Base-by-base conservation (phyloP, 2,329 filamentous ascomycete genomes). In the Lecanicillium sp. region DNA sequence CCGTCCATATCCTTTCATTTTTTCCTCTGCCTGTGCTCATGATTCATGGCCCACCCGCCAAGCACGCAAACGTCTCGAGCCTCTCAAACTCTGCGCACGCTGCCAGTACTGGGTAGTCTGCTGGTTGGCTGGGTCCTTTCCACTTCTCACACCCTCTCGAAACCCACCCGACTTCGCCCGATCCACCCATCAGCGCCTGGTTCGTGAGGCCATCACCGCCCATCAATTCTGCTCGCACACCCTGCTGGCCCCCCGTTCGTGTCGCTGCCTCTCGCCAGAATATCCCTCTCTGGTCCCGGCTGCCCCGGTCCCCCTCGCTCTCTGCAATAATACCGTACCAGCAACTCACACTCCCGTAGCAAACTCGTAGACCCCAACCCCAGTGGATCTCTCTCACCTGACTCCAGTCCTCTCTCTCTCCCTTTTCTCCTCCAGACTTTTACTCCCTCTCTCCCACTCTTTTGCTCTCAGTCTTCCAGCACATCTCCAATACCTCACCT, bases 31-130 rank as follows among this genome's bases (percentile, higher is more conserved):
- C 39, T 30, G 38, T 43, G 47, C 56, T 60, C 59, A 62, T 62
- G 58, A 62, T 60, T 61, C 60, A 62, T 62, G 60, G 58, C 56
- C 60, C 60, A 62, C 60, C 51, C 55, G 54, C 60, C 58, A 61
- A 62, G 47, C 49, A 51, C 43, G 43, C 49, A 59, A 53, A 54
- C 53, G 59, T 59, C 54, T 55, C 54, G 24, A 51, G 56, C 54
- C 50, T 55, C 55, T 54, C 56, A 58, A 60, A 61, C 60, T 51
- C 38, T 45, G 36, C 26, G 26, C 8, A 17, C 38, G 38, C 38
- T 38, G 33, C 44, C 35, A 44, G 17, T 32, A 15, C 24, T n/a
- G 12, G 44, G 44, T 14, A 14, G 10, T 24, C 15, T 14, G 26
- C 39, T 48, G 33, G 44, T 37, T 30, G 32, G 42, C 36, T 37